These are phyloP conservation scores for Leavenworthia alabamica DNA, from an alignment of 345 rosid species.

Conservation along the genomic window DNA sequence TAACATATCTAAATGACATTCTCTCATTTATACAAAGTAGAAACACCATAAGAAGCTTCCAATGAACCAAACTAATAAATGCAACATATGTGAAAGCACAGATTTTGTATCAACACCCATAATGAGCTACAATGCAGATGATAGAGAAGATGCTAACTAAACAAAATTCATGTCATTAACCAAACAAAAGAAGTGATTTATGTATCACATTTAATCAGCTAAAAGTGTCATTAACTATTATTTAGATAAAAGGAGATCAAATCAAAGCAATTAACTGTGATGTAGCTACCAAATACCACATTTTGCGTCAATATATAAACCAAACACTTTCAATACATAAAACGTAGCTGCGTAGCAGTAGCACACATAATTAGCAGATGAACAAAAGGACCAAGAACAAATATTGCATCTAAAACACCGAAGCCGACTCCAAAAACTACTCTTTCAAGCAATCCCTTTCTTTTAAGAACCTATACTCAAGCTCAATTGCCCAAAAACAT, in stretches of 20 bases:
- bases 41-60: neutral
- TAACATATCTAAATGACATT: neutral
- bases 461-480: neutral
- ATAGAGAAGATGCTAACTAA: neutral
- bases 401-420: neutral
- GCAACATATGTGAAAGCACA: neutral
- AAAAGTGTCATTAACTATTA: too few species aligned
- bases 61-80: neutral
- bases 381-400: neutral
- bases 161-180: neutral
- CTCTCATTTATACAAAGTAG: too few species aligned
- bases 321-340: neutral
- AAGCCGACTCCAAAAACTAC: neutral
- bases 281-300: slow-evolving; percentile 10
- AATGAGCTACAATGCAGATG: slow-evolving; percentile 9
- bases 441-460: neutral
- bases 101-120: neutral
- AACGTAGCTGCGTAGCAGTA: neutral
- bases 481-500: slow-evolving; percentile 8
- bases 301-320: neutral
- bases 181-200: neutral
- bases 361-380: neutral
- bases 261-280: slow-evolving; percentile 2
- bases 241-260: neutral
- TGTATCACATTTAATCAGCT: neutral